These are phyloP conservation scores for Fusarium sp. DNA, from an alignment of 2,329 filamentous ascomycete genomes.

Conservation along the genomic window DNA sequence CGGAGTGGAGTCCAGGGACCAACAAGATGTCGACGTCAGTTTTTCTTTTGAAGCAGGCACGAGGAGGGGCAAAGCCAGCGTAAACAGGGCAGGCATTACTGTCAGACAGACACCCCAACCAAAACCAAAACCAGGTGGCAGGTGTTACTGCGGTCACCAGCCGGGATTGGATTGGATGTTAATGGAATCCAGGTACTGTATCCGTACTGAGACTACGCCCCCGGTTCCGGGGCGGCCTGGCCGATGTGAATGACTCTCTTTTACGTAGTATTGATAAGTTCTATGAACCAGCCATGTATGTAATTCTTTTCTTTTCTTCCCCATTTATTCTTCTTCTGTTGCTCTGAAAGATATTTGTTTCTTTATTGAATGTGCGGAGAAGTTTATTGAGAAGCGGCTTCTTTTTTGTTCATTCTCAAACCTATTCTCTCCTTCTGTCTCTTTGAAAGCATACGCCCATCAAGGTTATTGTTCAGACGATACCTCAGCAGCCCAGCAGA, in stretches of 20 bases:
- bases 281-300: not conserved
- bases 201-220: not conserved
- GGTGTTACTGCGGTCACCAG: conserved; percentile 21
- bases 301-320: not conserved
- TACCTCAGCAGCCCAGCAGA: not conserved
- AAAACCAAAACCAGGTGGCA: conserved; percentile 20
- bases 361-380: not conserved
- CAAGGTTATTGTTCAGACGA: not conserved
- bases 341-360: not conserved
- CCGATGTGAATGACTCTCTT: conserved; percentile 29
- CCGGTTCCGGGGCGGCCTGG: conserved; percentile 31
- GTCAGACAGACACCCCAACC: not conserved
- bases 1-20: conserved; percentile 34
- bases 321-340: not conserved
- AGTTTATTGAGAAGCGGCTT: not conserved
- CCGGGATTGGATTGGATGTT: conserved; percentile 6
- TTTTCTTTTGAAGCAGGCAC: conserved; percentile 12
- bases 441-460: not conserved
- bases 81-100: conserved; percentile 18
- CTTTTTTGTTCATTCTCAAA: not conserved
- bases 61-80: conserved; percentile 20
- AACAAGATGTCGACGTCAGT: conserved; percentile 33
- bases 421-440: not conserved
- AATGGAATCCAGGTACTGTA: not conserved
- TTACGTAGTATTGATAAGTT: not conserved